Conservation (phyloP, 169 alveolate genomes). For the Plasmodium knowlesi region DNA sequence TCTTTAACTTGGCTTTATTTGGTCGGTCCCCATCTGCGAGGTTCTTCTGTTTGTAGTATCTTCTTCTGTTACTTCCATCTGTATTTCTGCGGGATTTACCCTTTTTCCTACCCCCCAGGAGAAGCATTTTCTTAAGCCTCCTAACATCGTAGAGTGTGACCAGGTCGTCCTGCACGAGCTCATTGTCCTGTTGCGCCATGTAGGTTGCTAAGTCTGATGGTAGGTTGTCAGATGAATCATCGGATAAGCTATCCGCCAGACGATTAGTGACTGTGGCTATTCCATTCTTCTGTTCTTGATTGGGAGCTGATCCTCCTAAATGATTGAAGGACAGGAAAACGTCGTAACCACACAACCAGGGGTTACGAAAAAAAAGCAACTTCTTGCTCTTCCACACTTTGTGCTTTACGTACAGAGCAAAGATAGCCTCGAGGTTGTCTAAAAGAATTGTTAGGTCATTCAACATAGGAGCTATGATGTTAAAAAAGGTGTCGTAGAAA, state of each 20-base stretch:
- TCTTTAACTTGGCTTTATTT: background rate
- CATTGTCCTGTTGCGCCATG: background rate
- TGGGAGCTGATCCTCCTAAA: background rate
- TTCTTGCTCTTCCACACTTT: conserved; percentile 28
- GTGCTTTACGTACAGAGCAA: conserved; percentile 41
- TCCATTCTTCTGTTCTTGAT: background rate
- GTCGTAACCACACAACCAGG: conserved; percentile 51
- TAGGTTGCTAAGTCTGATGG: background rate
- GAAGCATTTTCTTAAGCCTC: background rate
- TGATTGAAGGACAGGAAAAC: conserved; percentile 30
- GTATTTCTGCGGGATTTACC: background rate
- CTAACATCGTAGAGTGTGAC: background rate
- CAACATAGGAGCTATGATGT: conserved; percentile 7
- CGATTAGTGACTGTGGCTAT: background rate
- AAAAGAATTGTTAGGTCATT: conserved; percentile 22
- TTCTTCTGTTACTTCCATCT: too few relatives aligned
- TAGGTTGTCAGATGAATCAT: background rate
- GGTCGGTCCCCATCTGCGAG: background rate
- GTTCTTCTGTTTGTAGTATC: too few relatives aligned
- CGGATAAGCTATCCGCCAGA: background rate
- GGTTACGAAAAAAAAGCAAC: conserved; percentile 39
- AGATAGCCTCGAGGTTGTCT: conserved; percentile 30
- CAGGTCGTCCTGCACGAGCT: background rate
- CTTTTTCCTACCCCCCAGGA: background rate
- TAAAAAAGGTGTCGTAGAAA: conserved; percentile 33